phyloP scores from a whole-genome alignment of 2,329 filamentous ascomycete species.

The Fusarium proliferatum region DNA sequence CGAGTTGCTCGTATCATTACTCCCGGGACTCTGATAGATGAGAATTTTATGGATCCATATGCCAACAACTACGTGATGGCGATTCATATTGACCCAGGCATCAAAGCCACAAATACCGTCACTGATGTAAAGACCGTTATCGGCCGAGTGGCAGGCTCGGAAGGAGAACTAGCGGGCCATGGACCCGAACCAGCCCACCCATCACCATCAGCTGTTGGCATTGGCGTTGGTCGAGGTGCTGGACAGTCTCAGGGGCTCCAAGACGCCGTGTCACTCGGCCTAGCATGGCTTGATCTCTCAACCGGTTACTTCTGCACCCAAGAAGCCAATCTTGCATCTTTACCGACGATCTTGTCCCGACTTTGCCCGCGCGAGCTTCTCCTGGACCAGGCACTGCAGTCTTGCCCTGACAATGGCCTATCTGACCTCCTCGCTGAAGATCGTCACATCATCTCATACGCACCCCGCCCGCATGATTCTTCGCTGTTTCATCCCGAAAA shows the following conservation, averaged over 20 bases:
- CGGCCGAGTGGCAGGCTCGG: slow-evolving; percentile 25
- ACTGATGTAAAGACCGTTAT: slow-evolving; percentile 72
- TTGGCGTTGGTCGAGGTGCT: slow-evolving; percentile 28
- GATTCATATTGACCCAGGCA: slow-evolving; percentile 63
- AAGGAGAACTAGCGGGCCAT: slow-evolving; percentile 21
- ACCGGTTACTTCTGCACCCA: slow-evolving; percentile 96
- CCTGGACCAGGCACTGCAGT: slow-evolving; percentile 72
- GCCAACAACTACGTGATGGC: slow-evolving; percentile 93
- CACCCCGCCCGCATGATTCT: slow-evolving; percentile 63
- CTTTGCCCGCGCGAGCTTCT: slow-evolving; percentile 88
- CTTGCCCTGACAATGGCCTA: slow-evolving; percentile 69
- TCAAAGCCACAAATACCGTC: not conserved
- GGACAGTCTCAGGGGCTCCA: slow-evolving; percentile 30
- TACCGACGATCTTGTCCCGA: slow-evolving; percentile 85
- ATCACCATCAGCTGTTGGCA: slow-evolving; percentile 37
- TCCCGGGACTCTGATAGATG: slow-evolving; percentile 94
- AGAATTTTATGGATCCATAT: slow-evolving; percentile 95
- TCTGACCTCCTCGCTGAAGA: slow-evolving; percentile 79
- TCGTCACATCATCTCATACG: slow-evolving; percentile 80
- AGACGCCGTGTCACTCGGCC: slow-evolving; percentile 65
- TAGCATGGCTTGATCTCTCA: slow-evolving; percentile 95
- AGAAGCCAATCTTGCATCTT: slow-evolving; percentile 72
- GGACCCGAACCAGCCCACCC: slow-evolving; percentile 33
- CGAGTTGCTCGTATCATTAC: slow-evolving; percentile 89
- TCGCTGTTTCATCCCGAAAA: slow-evolving; percentile 64